Base-by-base conservation (phyloP, 371 early-diverging fungal genomes). In the Rhizomucor miehei region DNA sequence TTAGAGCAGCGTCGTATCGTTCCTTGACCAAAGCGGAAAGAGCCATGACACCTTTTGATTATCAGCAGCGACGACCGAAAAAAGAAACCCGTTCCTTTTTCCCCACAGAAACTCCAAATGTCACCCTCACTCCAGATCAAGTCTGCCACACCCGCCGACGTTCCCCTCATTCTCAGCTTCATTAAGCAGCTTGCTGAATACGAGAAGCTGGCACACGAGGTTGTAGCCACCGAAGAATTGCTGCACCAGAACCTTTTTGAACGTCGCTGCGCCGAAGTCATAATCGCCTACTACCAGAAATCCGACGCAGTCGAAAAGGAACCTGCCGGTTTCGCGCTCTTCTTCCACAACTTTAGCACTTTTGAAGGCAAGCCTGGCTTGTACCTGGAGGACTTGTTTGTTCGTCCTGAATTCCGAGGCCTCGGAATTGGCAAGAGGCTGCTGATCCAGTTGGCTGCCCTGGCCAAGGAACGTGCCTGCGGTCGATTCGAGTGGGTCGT, bases 341-440 rank as follows among this genome's bases (percentile, higher is more conserved):
- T 81, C 62, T 92, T 91, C 62, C 81, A 82, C 71, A 93, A 91
- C 74, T 93, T 88, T 53, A 86, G 88, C 21, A 88, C 91, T 0
- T 91, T 86, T 68, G 55, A 79, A 6, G 89, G 87, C 2, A 60
- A 71, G 23, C 91, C 89, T 1, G 92, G 94, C 14, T 63, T 93
- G 11, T 92, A 92, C 67, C 71, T 93, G 8, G 92, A 93, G 61
- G 94, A 92, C 65, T 70, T 93, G 36, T 89, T 82, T 69, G 88
- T 93, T 21, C 51, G 67, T 17, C 67, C 73, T 43, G 85, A 85
- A 44, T 86, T 63, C 48, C 80, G 93, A n/a, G 86, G 84, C 0
- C 56, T 69, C 37, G 88, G 90, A 12, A 68, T 91, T n/a, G 93
- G 93, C 9, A 86, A 80, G 63, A 58, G 64, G 4, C 69, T 93